Evolutionary conservation across 176 grass and related monocot genomes (phyloP), one percentile per base, ranked within the genome.

Genomic region (Phyllostachys edulis): DNA sequence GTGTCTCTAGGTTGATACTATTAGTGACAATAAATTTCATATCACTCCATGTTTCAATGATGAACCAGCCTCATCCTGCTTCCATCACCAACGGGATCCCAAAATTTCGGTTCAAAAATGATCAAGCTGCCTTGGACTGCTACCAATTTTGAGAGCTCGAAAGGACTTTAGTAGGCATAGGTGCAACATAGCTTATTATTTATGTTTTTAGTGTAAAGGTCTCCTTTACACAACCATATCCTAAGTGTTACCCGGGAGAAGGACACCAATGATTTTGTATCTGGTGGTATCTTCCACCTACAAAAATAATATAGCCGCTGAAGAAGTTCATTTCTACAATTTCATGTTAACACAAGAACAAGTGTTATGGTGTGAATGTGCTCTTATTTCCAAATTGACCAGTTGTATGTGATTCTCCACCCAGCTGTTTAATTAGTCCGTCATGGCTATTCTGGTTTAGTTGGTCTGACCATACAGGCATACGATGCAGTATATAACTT

Each of bases 1-100:
- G 39, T 18, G 4, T 72, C 79, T 55, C 54, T 91, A 76, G 86
- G 73, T 73, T 91, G 71, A 84, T 67, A 52, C 26, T 59, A 14
- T 17, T 80, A 73, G 41, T 76, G 73, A 44, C 67, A 78, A 67
- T 15, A 79, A 78, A n/a, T 16, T 42, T 75, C 62, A 29, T 49
- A 70, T n/a, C 54, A 41, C 66, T 76, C 16, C 9, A 89, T 64
- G 77, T 37, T 84, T 62, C 54, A 66, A 40, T 62, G 49, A 9
- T 17, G 62, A 73, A 52, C n/a, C 59, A 83, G 45, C n/a, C 27
- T 2, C 17, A 47, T 73, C 68, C 54, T 44, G 67, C 41, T 84
- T 72, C 57, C 9, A 49, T 76, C 9, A 18, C 20, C 36, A 39
- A 32, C 10, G 13, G 36, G 18, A 51, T 88, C 64, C 60, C 57